Percentiles rank a stretch among this genome's conserved stretches.
Evolutionary conservation across 2,329 filamentous ascomycete species (phyloP).

Genomic region (Metarhizium album): DNA sequence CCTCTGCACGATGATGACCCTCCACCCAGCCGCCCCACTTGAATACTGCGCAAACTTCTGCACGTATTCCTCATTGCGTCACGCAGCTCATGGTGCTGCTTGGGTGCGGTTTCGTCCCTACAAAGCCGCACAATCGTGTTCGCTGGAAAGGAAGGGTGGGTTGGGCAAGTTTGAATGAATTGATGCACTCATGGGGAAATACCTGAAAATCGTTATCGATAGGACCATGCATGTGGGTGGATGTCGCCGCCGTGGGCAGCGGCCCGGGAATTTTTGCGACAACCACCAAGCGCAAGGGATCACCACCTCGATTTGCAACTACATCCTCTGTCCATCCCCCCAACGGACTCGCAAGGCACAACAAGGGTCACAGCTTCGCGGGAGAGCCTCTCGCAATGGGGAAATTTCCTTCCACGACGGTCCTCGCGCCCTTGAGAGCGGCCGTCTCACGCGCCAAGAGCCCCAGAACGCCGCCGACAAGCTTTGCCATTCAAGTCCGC

Average conservation of each 20-base stretch:
- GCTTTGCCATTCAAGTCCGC: constrained; percentile 47
- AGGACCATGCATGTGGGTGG: not conserved
- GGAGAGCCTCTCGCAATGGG: constrained; percentile 15
- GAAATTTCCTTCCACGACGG: constrained; percentile 16
- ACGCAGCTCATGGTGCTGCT: constrained; percentile 8
- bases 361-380: not conserved
- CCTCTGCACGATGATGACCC: not conserved
- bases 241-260: not conserved
- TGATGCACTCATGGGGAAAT: not conserved
- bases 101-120: not conserved
- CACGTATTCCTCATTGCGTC: constrained; percentile 10
- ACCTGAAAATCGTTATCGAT: constrained; percentile 6
- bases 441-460: constrained; percentile 2
- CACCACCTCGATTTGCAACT: not conserved
- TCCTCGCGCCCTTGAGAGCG: constrained; percentile 19
- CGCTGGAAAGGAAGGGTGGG: not conserved
- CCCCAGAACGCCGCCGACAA: constrained; percentile 10
- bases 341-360: not conserved
- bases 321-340: not conserved
- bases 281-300: not conserved
- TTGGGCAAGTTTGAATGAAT: not conserved
- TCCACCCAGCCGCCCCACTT: constrained; percentile 3
- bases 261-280: constrained; percentile 16
- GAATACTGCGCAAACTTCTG: constrained; percentile 11
- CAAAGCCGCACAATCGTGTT: not conserved